These are phyloP conservation scores for Penicillium digitatum DNA, from an alignment of 2,329 filamentous ascomycete genomes.

Conservation along the genomic window DNA sequence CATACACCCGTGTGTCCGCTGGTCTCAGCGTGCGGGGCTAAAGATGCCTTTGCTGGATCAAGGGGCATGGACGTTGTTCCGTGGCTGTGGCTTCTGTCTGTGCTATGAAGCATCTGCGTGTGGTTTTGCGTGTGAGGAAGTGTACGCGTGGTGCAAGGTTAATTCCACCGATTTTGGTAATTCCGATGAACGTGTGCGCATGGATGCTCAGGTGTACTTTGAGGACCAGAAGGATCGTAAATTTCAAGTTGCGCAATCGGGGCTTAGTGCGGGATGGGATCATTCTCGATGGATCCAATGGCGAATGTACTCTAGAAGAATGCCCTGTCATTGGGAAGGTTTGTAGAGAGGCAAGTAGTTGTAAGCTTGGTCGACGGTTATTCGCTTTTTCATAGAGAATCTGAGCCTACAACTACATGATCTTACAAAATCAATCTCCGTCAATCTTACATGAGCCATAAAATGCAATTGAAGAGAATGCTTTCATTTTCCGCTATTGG, in stretches of 20 bases:
- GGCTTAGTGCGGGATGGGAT: slow-evolving; percentile 5
- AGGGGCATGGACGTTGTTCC: slow-evolving; percentile 24
- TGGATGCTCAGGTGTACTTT: slow-evolving; percentile 3
- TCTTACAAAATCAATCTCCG: background rate
- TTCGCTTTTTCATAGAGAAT: background rate
- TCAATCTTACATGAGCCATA: background rate
- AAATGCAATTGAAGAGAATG: background rate
- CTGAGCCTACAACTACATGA: background rate
- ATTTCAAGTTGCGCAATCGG: slow-evolving; percentile 6
- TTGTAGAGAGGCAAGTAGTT: background rate
- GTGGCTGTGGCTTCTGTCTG: slow-evolving; percentile 22
- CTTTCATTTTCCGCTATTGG: slow-evolving; percentile 9
- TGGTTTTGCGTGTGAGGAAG: slow-evolving; percentile 20
- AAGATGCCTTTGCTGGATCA: slow-evolving; percentile 23
- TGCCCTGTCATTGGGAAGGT: background rate
- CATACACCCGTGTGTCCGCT: slow-evolving; percentile 24
- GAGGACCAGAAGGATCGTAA: slow-evolving; percentile 4
- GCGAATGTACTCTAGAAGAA: background rate
- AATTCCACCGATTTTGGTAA: slow-evolving; percentile 10
- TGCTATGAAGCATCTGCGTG: slow-evolving; percentile 16
- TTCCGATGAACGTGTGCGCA: background rate
- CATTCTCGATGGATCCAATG: background rate
- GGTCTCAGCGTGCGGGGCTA: slow-evolving; percentile 17
- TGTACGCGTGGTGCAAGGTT: slow-evolving; percentile 12
- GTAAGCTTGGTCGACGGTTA: background rate